phyloP scores from a whole-genome alignment of 164 flowering plant species.

The Magnolia officinalis region DNA sequence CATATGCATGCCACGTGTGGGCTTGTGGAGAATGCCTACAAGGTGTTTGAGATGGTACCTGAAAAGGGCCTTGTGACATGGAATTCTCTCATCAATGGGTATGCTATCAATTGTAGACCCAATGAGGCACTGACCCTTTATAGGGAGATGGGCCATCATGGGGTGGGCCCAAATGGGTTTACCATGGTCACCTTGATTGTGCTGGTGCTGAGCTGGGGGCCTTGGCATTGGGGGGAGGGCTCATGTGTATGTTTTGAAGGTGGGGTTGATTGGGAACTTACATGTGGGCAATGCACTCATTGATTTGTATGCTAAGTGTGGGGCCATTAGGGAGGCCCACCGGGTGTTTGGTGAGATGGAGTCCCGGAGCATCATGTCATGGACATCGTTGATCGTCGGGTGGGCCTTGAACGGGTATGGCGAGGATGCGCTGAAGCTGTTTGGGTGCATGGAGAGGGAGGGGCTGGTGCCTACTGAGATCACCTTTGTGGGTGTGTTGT shows the following conservation, averaged over 20 bases:
- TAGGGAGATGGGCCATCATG: constrained; percentile 27
- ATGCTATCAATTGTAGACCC: constrained; percentile 30
- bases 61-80: constrained; percentile 27
- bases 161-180: constrained; percentile 33
- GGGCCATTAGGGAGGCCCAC: constrained; percentile 26
- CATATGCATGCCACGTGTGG: constrained; percentile 31
- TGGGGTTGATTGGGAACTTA: constrained; percentile 25
- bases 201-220: constrained; percentile 43
- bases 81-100: constrained; percentile 37
- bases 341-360: constrained; percentile 29
- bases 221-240: constrained; percentile 31
- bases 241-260: constrained; percentile 28
- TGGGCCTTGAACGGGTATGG: constrained; percentile 34
- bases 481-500: constrained; percentile 33
- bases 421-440: constrained; percentile 25
- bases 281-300: constrained; percentile 33
- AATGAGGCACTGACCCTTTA: constrained; percentile 30
- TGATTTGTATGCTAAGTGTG: constrained; percentile 35
- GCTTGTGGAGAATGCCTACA: constrained; percentile 23
- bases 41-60: constrained; percentile 26
- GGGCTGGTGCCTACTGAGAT: constrained; percentile 29
- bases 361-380: constrained; percentile 32
- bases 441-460: constrained; percentile 22
- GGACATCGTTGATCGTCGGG: constrained; percentile 35
- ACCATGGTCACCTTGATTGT: constrained; percentile 32